Conservation (phyloP, 2,329 filamentous ascomycete species). For the Monilinia fructicola region DNA sequence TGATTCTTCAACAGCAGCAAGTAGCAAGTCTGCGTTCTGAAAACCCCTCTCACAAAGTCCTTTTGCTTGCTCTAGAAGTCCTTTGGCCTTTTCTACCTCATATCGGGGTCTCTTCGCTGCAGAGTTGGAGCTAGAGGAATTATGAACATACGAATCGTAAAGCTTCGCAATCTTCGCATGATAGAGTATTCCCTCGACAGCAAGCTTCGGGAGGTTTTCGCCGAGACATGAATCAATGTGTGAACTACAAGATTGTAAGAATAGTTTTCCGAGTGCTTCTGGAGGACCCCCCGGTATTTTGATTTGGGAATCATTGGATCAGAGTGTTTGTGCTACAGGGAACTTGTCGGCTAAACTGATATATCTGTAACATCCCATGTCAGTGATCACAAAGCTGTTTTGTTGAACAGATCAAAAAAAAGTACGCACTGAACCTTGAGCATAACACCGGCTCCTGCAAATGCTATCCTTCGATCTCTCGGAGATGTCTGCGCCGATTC, state of each 20-base stretch:
- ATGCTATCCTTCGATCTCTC: conserved; percentile 37
- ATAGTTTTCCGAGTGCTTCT: conserved; percentile 25
- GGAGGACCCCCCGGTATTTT: conserved; percentile 28
- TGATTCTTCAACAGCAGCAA: conserved; percentile 36
- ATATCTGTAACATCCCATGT: conserved; percentile 22
- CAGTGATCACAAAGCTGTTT: background rate
- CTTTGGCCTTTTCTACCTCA: conserved; percentile 21
- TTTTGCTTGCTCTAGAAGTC: conserved; percentile 38
- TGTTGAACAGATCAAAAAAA: background rate
- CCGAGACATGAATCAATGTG: conserved; percentile 39
- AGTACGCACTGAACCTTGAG: conserved; percentile 34
- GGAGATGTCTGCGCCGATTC: background rate
- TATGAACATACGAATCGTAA: conserved; percentile 30
- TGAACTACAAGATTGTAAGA: conserved; percentile 37
- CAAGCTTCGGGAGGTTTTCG: conserved; percentile 43
- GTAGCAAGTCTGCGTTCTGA: conserved; percentile 36
- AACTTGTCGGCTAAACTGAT: conserved; percentile 37
- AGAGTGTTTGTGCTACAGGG: conserved; percentile 29
- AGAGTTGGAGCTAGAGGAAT: background rate
- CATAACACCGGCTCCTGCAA: conserved; percentile 38
- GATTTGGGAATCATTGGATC: conserved; percentile 9
- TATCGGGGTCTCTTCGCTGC: background rate
- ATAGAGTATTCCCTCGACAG: conserved; percentile 42
- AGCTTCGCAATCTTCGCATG: conserved; percentile 40
- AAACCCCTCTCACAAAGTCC: conserved; percentile 42